Percentiles rank a stretch among this genome's conserved stretches.
Conservation (phyloP, 2,329 filamentous ascomycete species). For the Colletotrichum liriopes region DNA sequence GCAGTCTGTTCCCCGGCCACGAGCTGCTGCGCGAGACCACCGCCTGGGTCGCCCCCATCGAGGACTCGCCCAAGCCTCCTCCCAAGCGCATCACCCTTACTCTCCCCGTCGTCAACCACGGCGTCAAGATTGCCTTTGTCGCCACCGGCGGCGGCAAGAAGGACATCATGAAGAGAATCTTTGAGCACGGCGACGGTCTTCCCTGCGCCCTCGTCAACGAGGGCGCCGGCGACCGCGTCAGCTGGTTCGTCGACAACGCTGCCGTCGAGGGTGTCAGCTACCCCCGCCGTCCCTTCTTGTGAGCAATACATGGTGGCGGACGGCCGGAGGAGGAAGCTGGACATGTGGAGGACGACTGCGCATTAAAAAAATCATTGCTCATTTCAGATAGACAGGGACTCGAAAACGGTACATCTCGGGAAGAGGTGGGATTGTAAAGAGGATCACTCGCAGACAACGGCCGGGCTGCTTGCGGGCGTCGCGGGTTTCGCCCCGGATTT, state of each 20-base stretch:
- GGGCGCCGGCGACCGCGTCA: slow-evolving; percentile 86
- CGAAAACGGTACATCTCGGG: slow-evolving; percentile 28
- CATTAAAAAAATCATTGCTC: slow-evolving; percentile 23
- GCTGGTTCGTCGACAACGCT: slow-evolving; percentile 93
- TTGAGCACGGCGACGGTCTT: slow-evolving; percentile 85
- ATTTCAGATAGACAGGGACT: slow-evolving; percentile 37
- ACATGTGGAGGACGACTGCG: slow-evolving; percentile 14
- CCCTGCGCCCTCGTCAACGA: slow-evolving; percentile 93
- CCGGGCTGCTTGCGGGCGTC: slow-evolving; percentile 11
- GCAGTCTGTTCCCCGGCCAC: slow-evolving; percentile 94
- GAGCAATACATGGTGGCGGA: slow-evolving; percentile 32
- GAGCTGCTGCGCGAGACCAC: slow-evolving; percentile 86
- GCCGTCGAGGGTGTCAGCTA: slow-evolving; percentile 90
- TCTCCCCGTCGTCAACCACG: slow-evolving; percentile 90
- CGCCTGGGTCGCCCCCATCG: slow-evolving; percentile 93
- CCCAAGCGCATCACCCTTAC: slow-evolving; percentile 92
- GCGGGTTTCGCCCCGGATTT: not conserved
- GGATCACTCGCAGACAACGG: slow-evolving; percentile 1
- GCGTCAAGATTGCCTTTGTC: slow-evolving; percentile 89
- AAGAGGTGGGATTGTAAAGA: slow-evolving; percentile 12
- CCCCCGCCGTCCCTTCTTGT: slow-evolving; percentile 79
- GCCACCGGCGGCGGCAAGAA: slow-evolving; percentile 92
- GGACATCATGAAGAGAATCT: slow-evolving; percentile 92
- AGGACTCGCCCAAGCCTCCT: slow-evolving; percentile 95
- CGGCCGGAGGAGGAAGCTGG: slow-evolving; percentile 11